These are phyloP conservation scores for Nakataea oryzae DNA, from an alignment of 2,329 filamentous ascomycete species.

Conservation along the genomic window DNA sequence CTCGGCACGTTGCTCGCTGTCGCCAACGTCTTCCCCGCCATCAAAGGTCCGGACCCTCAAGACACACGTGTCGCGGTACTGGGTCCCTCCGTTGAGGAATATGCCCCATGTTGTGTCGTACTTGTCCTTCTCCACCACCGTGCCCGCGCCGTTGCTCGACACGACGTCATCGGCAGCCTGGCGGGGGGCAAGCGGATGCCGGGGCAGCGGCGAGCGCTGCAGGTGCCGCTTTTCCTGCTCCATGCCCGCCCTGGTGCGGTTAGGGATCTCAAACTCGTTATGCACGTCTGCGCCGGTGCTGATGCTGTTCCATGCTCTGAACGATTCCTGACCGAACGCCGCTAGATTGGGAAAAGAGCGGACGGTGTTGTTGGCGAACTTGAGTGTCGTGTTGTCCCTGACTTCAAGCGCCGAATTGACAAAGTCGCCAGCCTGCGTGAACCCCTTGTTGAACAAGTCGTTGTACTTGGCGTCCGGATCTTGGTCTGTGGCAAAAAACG, in stretches of 20 bases:
- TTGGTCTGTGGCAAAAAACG: slow-evolving; percentile 24
- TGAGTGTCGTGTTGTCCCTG: neutral
- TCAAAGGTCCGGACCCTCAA: neutral
- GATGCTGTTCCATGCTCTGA: neutral
- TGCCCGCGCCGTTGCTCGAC: neutral
- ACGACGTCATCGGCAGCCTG: slow-evolving; percentile 3
- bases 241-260: neutral
- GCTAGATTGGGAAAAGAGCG: neutral
- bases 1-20: slow-evolving; percentile 11
- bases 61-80: neutral
- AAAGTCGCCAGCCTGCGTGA: neutral
- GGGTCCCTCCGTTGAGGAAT: neutral
- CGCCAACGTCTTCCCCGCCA: neutral
- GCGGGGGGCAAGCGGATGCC: neutral
- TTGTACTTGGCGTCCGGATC: slow-evolving; percentile 25
- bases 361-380: slow-evolving; percentile 1
- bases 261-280: neutral
- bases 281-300: neutral
- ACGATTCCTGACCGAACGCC: neutral
- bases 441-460: neutral
- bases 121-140: neutral
- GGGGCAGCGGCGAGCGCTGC: neutral
- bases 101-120: neutral
- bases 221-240: neutral
- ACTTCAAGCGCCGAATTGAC: neutral